These are phyloP conservation scores for Lathyrus tuberosus DNA, from an alignment of 306 rosid species.

Conservation along the genomic window DNA sequence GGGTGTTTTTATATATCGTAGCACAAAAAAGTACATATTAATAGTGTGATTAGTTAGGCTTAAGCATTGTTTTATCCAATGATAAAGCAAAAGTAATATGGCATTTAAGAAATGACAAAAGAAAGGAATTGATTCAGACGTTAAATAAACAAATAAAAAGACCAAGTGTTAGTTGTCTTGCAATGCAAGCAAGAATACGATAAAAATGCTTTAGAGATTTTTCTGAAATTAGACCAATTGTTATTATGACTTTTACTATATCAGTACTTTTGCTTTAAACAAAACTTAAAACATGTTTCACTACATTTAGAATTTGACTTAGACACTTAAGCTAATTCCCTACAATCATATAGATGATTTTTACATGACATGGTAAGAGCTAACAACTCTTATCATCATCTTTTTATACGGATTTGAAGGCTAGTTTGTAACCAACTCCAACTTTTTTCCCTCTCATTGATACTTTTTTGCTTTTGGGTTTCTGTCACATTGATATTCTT, in stretches of 20 bases:
- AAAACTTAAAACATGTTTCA: conserved; percentile 24
- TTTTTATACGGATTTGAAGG: conserved; percentile 38
- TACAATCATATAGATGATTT: neutral
- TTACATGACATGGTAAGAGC: conserved; percentile 25
- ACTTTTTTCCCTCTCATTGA: conserved; percentile 19
- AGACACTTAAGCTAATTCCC: conserved; percentile 25
- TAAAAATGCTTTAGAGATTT: conserved; percentile 9
- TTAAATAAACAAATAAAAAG: conserved; percentile 13
- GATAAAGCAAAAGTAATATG: conserved; percentile 35
- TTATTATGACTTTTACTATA: neutral
- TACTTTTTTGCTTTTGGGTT: conserved; percentile 24
- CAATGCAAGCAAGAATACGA: conserved; percentile 39
- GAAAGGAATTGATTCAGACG: conserved; percentile 41
- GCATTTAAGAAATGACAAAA: conserved; percentile 24
- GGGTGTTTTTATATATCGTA: too few relatives aligned
- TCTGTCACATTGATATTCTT: conserved; percentile 30
- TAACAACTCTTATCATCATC: conserved; percentile 45
- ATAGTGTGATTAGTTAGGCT: conserved; percentile 1
- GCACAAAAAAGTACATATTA: conserved; percentile 6
- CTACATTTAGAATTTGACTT: conserved; percentile 18
- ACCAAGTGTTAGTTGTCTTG: conserved; percentile 26
- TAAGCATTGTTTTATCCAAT: conserved; percentile 21
- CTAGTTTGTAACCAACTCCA: conserved; percentile 54
- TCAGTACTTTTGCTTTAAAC: conserved; percentile 34
- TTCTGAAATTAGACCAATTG: neutral